Conservation (phyloP, 2,329 filamentous ascomycete genomes). For the Colletotrichum sp. region DNA sequence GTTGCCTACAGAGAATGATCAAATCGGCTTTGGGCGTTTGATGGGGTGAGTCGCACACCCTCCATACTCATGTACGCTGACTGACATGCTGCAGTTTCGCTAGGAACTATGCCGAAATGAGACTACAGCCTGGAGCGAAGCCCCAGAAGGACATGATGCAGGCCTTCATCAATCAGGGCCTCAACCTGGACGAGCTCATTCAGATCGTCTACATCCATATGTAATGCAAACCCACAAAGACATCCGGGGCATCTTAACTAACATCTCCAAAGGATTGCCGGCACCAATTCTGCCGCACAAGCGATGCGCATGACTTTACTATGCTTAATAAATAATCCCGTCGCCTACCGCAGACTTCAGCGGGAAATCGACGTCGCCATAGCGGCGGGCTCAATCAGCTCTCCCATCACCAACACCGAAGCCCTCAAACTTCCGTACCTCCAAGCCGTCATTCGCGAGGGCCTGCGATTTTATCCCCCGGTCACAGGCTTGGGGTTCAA, state of each 20-base stretch:
- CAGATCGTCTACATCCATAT: slow-evolving; percentile 45
- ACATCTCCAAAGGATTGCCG: slow-evolving; percentile 52
- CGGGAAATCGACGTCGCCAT: slow-evolving; percentile 51
- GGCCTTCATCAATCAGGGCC: slow-evolving; percentile 41
- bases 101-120: slow-evolving; percentile 28
- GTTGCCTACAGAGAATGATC: slow-evolving; percentile 44
- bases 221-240: slow-evolving; percentile 23
- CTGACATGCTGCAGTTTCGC: slow-evolving; percentile 25
- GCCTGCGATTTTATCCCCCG: slow-evolving; percentile 60
- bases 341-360: slow-evolving; percentile 44
- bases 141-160: slow-evolving; percentile 43
- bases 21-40: slow-evolving; percentile 41
- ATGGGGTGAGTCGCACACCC: slow-evolving; percentile 30
- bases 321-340: slow-evolving; percentile 50
- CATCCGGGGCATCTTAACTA: not conserved
- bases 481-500: slow-evolving; percentile 59
- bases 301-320: slow-evolving; percentile 62
- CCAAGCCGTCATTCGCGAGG: slow-evolving; percentile 62
- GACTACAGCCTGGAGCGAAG: slow-evolving; percentile 27
- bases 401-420: slow-evolving; percentile 49
- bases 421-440: slow-evolving; percentile 57
- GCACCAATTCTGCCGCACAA: slow-evolving; percentile 66
- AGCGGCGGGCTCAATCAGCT: slow-evolving; percentile 35
- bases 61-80: not conserved
- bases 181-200: slow-evolving; percentile 38